These are phyloP conservation scores for Fusarium burgessii DNA, from an alignment of 2,329 filamentous ascomycete species.

Conservation along the genomic window DNA sequence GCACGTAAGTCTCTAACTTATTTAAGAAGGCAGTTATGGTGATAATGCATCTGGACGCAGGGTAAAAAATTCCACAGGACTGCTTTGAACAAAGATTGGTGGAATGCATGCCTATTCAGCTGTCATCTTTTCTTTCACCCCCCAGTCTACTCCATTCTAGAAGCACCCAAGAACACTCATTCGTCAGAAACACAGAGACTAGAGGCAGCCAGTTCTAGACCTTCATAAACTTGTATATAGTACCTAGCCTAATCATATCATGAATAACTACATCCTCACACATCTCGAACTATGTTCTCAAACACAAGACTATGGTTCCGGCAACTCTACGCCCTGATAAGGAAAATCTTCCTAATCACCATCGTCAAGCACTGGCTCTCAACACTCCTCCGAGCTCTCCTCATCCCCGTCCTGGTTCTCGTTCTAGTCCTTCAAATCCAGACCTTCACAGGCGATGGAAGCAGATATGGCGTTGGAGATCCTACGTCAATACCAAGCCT, in stretches of 20 bases:
- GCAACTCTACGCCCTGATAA: conserved; percentile 6
- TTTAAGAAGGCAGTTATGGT: neutral
- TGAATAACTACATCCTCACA: neutral
- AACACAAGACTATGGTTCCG: conserved; percentile 5
- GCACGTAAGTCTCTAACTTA: neutral
- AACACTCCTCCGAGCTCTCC: conserved; percentile 3
- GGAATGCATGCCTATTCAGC: neutral
- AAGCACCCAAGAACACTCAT: neutral
- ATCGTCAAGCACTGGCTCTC: conserved; percentile 10
- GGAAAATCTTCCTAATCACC: conserved; percentile 10
- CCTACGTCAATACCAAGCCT: conserved; percentile 3
- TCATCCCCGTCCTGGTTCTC: conserved; percentile 10
- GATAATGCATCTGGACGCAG: neutral
- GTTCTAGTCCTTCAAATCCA: conserved; percentile 11
- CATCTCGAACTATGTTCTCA: conserved; percentile 2
- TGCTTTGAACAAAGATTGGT: neutral
- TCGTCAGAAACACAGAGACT: neutral
- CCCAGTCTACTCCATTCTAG: neutral
- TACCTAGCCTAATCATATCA: neutral
- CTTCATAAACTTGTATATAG: neutral
- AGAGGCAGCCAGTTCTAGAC: neutral
- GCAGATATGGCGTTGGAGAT: conserved; percentile 16
- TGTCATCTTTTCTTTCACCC: neutral
- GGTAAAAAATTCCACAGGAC: neutral
- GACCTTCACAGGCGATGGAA: conserved; percentile 14